Evolutionary conservation across 805 yeast genomes (phyloP), one percentile per base, ranked within the genome.

Genomic region (Nakazawaea laoshanensis): DNA sequence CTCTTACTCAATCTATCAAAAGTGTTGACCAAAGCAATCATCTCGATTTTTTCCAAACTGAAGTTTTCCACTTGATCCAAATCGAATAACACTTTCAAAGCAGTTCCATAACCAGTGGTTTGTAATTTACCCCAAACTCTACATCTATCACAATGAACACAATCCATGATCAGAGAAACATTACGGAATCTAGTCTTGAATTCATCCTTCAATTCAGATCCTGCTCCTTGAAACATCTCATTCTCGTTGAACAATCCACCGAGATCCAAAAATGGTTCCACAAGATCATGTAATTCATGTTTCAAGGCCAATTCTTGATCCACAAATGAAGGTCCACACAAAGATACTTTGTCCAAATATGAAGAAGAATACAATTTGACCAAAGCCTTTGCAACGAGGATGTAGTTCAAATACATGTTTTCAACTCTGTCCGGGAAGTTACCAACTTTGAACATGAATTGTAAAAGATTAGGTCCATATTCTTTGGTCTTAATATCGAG

Each of bases 131-230:
- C 98, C 99, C 99, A 92, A 57, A 92, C 65, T 48, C 96, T 73
- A 56, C 99, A 92, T 51, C 96, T 70, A 53, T 92, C 98, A 63
- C 99, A 92, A 24, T 95, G 96, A 25, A 92, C 97, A 61, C 99
- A 92, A 55, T 89, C 96, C 96, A 92, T 92, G 27, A 92, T 75
- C 32, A 84, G 79, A 14, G 94, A 78, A 16, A 92, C 94, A 52
- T 92, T 92, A 49, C 76, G 78, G 55, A 92, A 94, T 33, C 94
- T 78, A 24, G 70, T 57, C 40, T 89, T 71, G 61, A 92, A 88
- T 47, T 92, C 97, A 42, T 79, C 78, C 48, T 92, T 92, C 37
- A 89, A 66, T 23, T 68, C 65, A 26, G 63, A 53, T 10, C 52
- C 46, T 11, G 67, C 63, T 41, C 65, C 61, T 42, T 69, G 69